These are phyloP conservation scores for Ceratocystiopsis minuta DNA, from an alignment of 2,329 filamentous ascomycete genomes.

Conservation along the genomic window DNA sequence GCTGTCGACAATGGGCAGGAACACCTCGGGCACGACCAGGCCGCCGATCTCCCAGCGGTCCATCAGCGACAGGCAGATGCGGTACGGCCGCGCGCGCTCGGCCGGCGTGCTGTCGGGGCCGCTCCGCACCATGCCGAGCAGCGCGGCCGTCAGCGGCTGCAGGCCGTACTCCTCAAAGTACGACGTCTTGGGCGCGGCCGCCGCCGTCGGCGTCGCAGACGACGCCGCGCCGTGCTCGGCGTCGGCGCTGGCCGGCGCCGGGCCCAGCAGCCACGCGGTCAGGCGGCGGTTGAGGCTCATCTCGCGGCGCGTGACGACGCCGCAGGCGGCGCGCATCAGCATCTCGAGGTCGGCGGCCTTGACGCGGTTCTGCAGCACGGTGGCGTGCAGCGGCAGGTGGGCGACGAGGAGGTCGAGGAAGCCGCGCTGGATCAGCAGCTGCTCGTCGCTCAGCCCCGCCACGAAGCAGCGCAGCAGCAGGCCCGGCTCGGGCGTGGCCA, in stretches of 20 bases:
- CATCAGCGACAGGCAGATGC: conserved; percentile 89
- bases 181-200: conserved; percentile 39
- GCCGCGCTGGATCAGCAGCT: conserved; percentile 80
- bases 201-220: conserved; percentile 17
- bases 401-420: conserved; percentile 86
- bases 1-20: conserved; percentile 68
- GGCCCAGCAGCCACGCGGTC: conserved; percentile 93
- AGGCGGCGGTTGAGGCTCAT: conserved; percentile 91
- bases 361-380: conserved; percentile 58
- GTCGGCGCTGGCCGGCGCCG: conserved; percentile 29
- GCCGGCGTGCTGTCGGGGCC: conserved; percentile 23
- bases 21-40: conserved; percentile 71
- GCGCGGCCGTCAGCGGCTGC: conserved; percentile 51
- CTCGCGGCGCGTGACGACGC: conserved; percentile 74
- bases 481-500: conserved; percentile 79
- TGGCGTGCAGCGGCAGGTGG: conserved; percentile 69
- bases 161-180: conserved; percentile 77
- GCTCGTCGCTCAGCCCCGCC: conserved; percentile 70
- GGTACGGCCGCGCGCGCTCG: conserved; percentile 69
- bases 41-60: conserved; percentile 96
- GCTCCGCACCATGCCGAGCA: conserved; percentile 55
- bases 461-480: conserved; percentile 82
- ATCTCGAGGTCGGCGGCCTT: conserved; percentile 61
- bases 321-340: conserved; percentile 64
- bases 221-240: conserved; percentile 23